Evolutionary conservation across 2,329 filamentous ascomycete genomes (phyloP).

Genomic region (Anthostomella pinea): DNA sequence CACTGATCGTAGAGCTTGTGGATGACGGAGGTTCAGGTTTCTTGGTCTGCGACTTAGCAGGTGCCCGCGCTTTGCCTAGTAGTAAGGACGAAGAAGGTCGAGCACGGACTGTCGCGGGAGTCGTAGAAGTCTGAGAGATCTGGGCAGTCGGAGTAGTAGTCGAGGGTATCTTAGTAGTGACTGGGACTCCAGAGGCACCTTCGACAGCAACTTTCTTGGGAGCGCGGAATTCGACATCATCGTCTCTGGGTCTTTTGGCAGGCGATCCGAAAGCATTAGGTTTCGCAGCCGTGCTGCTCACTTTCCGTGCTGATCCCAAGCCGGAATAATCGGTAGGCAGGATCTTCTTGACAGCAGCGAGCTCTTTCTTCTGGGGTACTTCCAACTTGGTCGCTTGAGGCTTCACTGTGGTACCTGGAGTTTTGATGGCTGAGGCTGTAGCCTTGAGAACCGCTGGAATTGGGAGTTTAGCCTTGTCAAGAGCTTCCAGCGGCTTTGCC

Average conservation of each 20-base stretch:
- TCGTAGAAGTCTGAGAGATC: conserved; percentile 4
- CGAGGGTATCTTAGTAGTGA: conserved; percentile 32
- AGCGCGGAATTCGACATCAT: conserved; percentile 36
- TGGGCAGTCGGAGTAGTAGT: conserved; percentile 9
- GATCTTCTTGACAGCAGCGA: conserved; percentile 18
- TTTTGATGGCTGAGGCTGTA: conserved; percentile 8
- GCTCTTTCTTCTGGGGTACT: conserved; percentile 9
- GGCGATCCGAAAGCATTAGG: conserved; percentile 9
- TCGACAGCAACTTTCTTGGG: conserved; percentile 39
- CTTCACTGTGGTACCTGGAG: conserved; percentile 8
- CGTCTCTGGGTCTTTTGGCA: conserved; percentile 38
- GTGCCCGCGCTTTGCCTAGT: conserved; percentile 47
- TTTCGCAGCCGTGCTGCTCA: conserved; percentile 17
- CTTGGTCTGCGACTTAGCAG: conserved; percentile 42
- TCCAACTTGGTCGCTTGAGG: conserved; percentile 11
- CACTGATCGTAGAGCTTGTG: conserved; percentile 49
- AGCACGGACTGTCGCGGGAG: conserved; percentile 17
- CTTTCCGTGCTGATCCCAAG: conserved; percentile 27
- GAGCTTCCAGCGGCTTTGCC: conserved; percentile 1
- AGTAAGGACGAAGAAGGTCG: conserved; percentile 35
- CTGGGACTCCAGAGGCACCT: conserved; percentile 25
- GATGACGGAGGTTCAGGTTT: conserved; percentile 34
- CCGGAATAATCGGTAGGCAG: conserved; percentile 26
- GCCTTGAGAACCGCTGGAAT: conserved; percentile 19
- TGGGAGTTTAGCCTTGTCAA: no score